These are phyloP conservation scores for Stellera chamaejasme DNA, from an alignment of 345 rosid species.

Conservation along the genomic window DNA sequence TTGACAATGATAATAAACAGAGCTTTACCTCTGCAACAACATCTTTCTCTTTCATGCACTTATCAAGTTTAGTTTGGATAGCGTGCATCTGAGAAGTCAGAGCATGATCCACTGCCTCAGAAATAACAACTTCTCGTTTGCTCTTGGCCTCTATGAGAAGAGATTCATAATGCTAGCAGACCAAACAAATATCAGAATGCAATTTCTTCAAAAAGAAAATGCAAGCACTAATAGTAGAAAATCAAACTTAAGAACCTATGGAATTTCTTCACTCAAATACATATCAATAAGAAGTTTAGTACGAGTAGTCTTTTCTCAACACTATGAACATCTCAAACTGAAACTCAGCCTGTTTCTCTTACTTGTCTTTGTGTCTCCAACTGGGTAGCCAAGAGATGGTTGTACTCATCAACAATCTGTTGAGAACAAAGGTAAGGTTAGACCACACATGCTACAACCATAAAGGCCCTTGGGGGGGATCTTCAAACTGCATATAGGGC, in stretches of 20 bases:
- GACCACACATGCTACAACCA: background rate
- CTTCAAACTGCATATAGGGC: no score
- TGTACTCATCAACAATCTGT: conserved; percentile 82
- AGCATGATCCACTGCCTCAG: conserved; percentile 62
- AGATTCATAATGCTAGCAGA: conserved; percentile 67
- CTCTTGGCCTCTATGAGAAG: conserved; percentile 66
- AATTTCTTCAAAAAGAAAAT: background rate
- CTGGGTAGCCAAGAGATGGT: conserved; percentile 78
- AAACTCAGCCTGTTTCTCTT: conserved; percentile 14
- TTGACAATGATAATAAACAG: background rate
- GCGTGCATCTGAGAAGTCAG: conserved; percentile 49
- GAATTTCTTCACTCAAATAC: conserved; percentile 1
- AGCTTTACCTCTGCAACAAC: conserved; percentile 49
- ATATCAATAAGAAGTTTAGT: background rate
- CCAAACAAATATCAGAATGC: background rate
- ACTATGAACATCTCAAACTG: no score
- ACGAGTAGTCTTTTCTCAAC: no score
- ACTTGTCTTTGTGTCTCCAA: conserved; percentile 80
- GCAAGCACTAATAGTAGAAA: background rate
- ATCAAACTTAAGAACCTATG: conserved; percentile 1
- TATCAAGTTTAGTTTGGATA: conserved; percentile 55
- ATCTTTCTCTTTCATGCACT: conserved; percentile 51
- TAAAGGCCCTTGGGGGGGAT: background rate
- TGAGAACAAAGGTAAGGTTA: conserved; percentile 10
- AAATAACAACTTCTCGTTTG: conserved; percentile 45